Evolutionary conservation across 495 filamentous ascomycete species (phyloP).

Genomic region (Penicillium cinerascens): DNA sequence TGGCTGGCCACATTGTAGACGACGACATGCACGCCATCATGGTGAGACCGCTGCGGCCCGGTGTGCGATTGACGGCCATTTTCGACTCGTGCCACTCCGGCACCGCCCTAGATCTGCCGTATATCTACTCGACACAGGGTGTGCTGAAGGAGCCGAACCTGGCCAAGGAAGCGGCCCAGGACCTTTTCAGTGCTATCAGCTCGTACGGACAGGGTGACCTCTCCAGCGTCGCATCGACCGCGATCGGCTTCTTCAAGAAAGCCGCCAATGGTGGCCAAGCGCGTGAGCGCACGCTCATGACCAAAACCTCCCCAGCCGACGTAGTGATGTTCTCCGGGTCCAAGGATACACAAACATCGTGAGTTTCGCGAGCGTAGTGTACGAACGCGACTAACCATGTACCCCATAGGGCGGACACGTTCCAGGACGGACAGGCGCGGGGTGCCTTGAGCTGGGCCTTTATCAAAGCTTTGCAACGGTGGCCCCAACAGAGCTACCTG

Average conservation of each 20-base stretch:
- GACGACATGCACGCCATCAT: conserved; percentile 98
- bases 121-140: conserved; percentile 93
- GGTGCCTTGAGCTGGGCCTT: conserved; percentile 98
- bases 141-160: conserved; percentile 97
- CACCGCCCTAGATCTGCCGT: conserved; percentile 91
- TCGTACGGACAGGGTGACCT: conserved; percentile 87
- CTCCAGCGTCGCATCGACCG: conserved; percentile 71
- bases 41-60: conserved; percentile 78
- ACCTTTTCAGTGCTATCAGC: conserved; percentile 79
- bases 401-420: conserved; percentile 37
- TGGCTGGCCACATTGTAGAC: conserved; percentile 89
- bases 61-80: conserved; percentile 91
- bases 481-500: conserved; percentile 94
- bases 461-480: conserved; percentile 86
- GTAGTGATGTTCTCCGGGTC: conserved; percentile 97
- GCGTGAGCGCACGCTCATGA: conserved; percentile 69
- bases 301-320: conserved; percentile 92
- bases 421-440: conserved; percentile 73
- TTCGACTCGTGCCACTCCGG: conserved; percentile 99
- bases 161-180: conserved; percentile 93
- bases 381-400: conserved; percentile 1
- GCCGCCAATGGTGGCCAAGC: conserved; percentile 76
- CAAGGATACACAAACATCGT: conserved; percentile 87
- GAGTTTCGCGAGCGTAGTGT: conserved; percentile 12
- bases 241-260: conserved; percentile 89